These are phyloP conservation scores for Graphium sp. DNA, from an alignment of 2,329 filamentous ascomycete genomes.

Conservation along the genomic window DNA sequence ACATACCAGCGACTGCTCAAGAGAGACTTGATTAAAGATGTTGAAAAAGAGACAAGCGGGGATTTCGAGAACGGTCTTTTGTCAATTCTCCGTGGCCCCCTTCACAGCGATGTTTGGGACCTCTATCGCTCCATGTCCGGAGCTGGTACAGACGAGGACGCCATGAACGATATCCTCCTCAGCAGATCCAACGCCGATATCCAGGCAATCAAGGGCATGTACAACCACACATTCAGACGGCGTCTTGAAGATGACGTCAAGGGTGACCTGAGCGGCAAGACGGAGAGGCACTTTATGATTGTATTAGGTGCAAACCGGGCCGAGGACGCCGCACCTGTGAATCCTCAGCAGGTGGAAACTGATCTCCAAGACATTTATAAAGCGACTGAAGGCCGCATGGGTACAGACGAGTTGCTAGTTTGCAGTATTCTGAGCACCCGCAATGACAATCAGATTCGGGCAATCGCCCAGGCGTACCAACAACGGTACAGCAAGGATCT, in stretches of 20 bases:
- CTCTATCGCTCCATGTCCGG: slow-evolving; percentile 60
- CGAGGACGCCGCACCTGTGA: slow-evolving; percentile 62
- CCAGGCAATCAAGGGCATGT: slow-evolving; percentile 66
- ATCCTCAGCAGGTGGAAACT: slow-evolving; percentile 54
- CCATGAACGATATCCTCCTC: slow-evolving; percentile 77
- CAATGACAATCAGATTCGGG: slow-evolving; percentile 70
- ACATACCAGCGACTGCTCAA: slow-evolving; percentile 48
- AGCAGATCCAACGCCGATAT: slow-evolving; percentile 77
- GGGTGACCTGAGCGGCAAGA: slow-evolving; percentile 71
- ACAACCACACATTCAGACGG: slow-evolving; percentile 48
- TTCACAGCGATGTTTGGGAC: slow-evolving; percentile 57
- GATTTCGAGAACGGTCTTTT: slow-evolving; percentile 62
- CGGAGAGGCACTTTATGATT: slow-evolving; percentile 70
- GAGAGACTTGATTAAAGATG: slow-evolving; percentile 56
- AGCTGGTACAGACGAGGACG: slow-evolving; percentile 67
- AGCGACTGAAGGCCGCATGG: slow-evolving; percentile 56
- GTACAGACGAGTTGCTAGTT: slow-evolving; percentile 60
- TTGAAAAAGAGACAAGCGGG: slow-evolving; percentile 60
- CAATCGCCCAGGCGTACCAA: slow-evolving; percentile 61
- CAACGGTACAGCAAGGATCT: slow-evolving; percentile 54
- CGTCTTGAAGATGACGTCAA: slow-evolving; percentile 57
- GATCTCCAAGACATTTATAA: slow-evolving; percentile 65
- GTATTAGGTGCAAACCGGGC: slow-evolving; percentile 57
- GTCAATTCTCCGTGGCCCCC: slow-evolving; percentile 60
- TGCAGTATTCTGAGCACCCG: slow-evolving; percentile 62